Percentiles rank a stretch among this genome's conserved stretches.
Evolutionary conservation across 805 yeast species (phyloP).

Genomic region (Wickerhamiella bombiphila): DNA sequence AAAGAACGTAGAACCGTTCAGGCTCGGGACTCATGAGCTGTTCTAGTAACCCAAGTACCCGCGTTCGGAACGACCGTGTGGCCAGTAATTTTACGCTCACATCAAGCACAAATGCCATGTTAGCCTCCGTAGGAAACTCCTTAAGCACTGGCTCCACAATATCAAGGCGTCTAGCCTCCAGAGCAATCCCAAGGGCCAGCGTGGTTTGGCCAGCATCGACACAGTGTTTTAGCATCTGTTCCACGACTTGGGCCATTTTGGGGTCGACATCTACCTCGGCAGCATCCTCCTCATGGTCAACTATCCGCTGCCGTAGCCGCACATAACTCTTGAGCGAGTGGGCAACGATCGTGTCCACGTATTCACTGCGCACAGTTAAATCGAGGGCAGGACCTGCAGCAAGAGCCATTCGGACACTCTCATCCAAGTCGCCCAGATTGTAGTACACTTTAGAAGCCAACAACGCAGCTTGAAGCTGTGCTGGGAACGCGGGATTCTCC

Average conservation of each 20-base stretch:
- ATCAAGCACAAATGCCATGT: conserved; percentile 51
- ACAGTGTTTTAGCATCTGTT: conserved; percentile 75
- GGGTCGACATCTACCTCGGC: conserved; percentile 31
- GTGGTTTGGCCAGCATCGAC: conserved; percentile 53
- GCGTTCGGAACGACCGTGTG: conserved; percentile 50
- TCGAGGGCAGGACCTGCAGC: conserved; percentile 72
- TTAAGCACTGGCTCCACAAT: conserved; percentile 46
- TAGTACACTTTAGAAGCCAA: conserved; percentile 82
- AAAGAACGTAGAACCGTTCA: conserved; percentile 65
- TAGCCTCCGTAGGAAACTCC: conserved; percentile 18
- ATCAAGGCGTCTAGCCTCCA: conserved; percentile 80
- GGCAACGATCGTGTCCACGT: conserved; percentile 83
- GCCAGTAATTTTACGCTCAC: conserved; percentile 49
- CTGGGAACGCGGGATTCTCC: conserved; percentile 67
- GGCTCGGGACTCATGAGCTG: conserved; percentile 34
- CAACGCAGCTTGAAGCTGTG: conserved; percentile 74
- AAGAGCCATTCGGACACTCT: conserved; percentile 78
- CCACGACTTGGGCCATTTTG: conserved; percentile 57
- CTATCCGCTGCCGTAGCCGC: conserved; percentile 38
- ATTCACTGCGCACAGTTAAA: conserved; percentile 63
- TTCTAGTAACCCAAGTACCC: conserved; percentile 50
- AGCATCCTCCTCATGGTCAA: conserved; percentile 24
- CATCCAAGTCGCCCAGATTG: conserved; percentile 84
- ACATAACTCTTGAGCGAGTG: conserved; percentile 82
- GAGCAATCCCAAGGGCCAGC: conserved; percentile 77